Percentiles rank a stretch among this genome's conserved stretches.
Conservation (phyloP, 2,329 filamentous ascomycete species). For the Rhexocercosporidium sp. region DNA sequence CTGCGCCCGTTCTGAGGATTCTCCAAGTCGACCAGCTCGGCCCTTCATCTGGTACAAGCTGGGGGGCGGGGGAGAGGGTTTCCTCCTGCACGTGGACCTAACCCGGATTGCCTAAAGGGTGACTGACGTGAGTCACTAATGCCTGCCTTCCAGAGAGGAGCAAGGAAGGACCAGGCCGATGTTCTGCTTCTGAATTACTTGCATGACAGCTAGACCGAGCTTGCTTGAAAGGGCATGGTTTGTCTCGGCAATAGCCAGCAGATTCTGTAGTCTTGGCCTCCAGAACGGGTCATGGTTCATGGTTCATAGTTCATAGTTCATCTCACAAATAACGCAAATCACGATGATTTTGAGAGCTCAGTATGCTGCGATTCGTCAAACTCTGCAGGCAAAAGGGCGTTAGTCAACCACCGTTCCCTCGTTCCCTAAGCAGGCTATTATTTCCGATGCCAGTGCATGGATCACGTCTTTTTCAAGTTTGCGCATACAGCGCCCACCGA, state of each 20-base stretch:
- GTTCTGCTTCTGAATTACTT: not conserved
- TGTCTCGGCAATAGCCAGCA: too few species aligned
- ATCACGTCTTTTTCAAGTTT: not conserved
- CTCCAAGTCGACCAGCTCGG: not conserved
- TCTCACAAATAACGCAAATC: not conserved
- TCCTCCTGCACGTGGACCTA: not conserved
- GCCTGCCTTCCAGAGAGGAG: not conserved
- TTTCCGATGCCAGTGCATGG: not conserved
- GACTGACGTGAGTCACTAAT: not conserved
- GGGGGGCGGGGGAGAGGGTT: not conserved
- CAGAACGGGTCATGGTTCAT: not conserved
- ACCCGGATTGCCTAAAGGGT: not conserved
- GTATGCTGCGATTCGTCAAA: not conserved
- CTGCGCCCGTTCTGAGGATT: not conserved
- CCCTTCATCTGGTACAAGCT: not conserved
- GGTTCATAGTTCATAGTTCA: not conserved
- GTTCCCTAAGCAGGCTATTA: not conserved
- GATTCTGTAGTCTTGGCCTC: not conserved
- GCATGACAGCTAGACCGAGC: not conserved
- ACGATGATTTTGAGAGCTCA: not conserved
- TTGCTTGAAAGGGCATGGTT: not conserved
- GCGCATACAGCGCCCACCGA: not conserved
- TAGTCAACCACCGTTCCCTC: not conserved
- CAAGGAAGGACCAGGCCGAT: not conserved
- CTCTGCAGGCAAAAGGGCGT: not conserved